A percentile compares a stretch with the other conserved stretches of the same genome.
Evolutionary conservation across 345 rosid species (phyloP).

Genomic region (Salix exigua): DNA sequence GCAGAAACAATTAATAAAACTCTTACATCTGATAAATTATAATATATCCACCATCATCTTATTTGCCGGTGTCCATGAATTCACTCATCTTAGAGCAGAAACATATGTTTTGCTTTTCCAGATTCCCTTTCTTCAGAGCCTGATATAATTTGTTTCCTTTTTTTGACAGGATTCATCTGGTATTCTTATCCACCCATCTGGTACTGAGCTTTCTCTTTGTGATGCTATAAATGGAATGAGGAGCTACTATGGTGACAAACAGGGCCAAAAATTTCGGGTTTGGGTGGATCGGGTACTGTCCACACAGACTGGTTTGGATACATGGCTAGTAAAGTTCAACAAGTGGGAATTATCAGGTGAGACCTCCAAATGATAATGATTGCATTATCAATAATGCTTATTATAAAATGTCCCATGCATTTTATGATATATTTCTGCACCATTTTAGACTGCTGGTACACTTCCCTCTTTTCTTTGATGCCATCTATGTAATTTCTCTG

Average conservation of each 20-base stretch:
- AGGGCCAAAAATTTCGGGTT: conserved; percentile 62
- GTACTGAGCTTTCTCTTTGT: conserved; percentile 53
- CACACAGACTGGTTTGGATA: conserved; percentile 47
- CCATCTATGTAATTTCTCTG: background rate
- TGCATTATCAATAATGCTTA: background rate
- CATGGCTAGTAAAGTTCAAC: conserved; percentile 69
- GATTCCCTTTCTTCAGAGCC: background rate
- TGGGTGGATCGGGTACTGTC: conserved; percentile 80
- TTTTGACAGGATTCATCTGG: conserved; percentile 55
- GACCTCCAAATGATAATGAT: background rate
- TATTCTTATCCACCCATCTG: conserved; percentile 66
- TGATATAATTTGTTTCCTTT: background rate
- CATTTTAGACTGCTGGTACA: background rate
- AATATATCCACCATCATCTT: background rate
- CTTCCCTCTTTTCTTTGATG: background rate
- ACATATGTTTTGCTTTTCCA: background rate
- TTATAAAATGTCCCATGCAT: background rate
- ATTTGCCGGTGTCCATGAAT: background rate
- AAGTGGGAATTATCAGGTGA: conserved; percentile 80
- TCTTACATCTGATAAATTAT: background rate
- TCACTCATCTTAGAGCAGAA: background rate
- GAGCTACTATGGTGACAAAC: conserved; percentile 64
- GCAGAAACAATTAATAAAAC: background rate
- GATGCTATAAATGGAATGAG: conserved; percentile 48
- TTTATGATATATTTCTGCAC: background rate